Evolutionary conservation across 2,329 filamentous ascomycete genomes (phyloP), one percentile per base, ranked within the genome.

Genomic region (Dactylellina parvicollis): DNA sequence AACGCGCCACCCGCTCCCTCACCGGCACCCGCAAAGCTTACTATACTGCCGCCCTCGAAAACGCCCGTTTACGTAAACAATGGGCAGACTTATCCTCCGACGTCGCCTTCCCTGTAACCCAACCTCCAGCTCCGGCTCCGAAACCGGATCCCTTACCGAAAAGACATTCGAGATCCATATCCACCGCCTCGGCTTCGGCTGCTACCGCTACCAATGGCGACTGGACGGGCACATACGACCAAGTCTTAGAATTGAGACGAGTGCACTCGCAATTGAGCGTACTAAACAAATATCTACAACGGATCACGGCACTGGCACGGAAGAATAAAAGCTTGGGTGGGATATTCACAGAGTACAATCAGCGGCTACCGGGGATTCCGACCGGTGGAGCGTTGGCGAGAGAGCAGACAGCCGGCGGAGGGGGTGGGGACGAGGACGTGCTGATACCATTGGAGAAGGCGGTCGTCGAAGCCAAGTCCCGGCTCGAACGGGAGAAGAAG

Each of bases 381-480:
- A 22, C 60, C 4, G 69, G 69, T 34, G 69, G 69, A 12, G 54
- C 60, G 30, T 34, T 73, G 36, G 54, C 54, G n/a, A 57, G 38
- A 24, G 64, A 73, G 24, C 18, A 52, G 4, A 24, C 24, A 4
- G 54, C 42, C 14, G 60, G 42, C 18, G 34, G 36, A 3, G 46
- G 47, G 7, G 49, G 36, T 16, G 61, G 44, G 22, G 69, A 73
- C 16, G 69, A 73, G 12, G 69, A 73, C 36, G 42, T 57, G 8
- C 18, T 73, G 16, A n/a, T 73, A 24, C 60, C 69, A 22, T 49
- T 73, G 44, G 69, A 73, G 49, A 64, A 75, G 22, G 59, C 55
- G 30, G 64, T 75, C 18, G 75, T 56, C 9, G 56, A 84, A 75
- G 18, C 81, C 79, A 42, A 81, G 79, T 40, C 71, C 54, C 30